Conservation (phyloP, 1,284 basidiomycete species). For the Ganoderma lingzhi region DNA sequence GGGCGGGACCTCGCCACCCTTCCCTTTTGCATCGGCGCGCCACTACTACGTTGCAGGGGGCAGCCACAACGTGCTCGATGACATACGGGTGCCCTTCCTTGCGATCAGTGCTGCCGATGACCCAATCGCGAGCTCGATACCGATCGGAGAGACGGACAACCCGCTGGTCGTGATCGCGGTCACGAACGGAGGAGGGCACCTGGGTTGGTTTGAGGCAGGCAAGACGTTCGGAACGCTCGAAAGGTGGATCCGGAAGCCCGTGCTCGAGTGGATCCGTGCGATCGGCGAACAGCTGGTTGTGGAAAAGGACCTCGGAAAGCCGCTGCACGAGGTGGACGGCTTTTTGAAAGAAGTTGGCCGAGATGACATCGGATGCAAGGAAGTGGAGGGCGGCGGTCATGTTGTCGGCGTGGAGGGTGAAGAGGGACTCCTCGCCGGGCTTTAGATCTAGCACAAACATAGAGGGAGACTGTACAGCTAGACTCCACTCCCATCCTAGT, state of each 20-base stretch:
- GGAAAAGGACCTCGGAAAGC: slow-evolving; percentile 43
- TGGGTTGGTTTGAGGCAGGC: slow-evolving; percentile 90
- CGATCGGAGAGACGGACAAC: slow-evolving; percentile 65
- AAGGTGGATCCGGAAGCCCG: slow-evolving; percentile 78
- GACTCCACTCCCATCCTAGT: slow-evolving; percentile 26
- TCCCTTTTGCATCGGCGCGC: slow-evolving; percentile 79
- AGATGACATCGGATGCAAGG: slow-evolving; percentile 58
- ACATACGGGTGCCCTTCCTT: slow-evolving; percentile 77
- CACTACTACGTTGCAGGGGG: slow-evolving; percentile 87
- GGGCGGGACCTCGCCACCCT: slow-evolving; percentile 82
- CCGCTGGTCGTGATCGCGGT: slow-evolving; percentile 75
- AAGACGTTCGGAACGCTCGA: slow-evolving; percentile 53
- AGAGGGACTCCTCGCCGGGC: slow-evolving; percentile 51
- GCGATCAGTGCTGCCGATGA: slow-evolving; percentile 93
- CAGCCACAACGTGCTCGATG: slow-evolving; percentile 59
- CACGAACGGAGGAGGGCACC: slow-evolving; percentile 88
- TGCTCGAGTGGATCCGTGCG: slow-evolving; percentile 78
- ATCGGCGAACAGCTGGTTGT: slow-evolving; percentile 61
- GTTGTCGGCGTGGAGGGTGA: slow-evolving; percentile 48
- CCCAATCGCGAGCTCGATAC: slow-evolving; percentile 80
- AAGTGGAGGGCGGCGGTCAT: slow-evolving; percentile 46
- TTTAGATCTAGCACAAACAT: slow-evolving; percentile 39
- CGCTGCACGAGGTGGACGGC: slow-evolving; percentile 58
- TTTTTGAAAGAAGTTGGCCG: slow-evolving; percentile 64
- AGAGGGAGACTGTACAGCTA: slow-evolving; percentile 21